Percentiles rank a stretch among this genome's conserved stretches.
phyloP scores from a whole-genome alignment of 805 yeast genomes.

The Saccharomycopsis malanga region DNA sequence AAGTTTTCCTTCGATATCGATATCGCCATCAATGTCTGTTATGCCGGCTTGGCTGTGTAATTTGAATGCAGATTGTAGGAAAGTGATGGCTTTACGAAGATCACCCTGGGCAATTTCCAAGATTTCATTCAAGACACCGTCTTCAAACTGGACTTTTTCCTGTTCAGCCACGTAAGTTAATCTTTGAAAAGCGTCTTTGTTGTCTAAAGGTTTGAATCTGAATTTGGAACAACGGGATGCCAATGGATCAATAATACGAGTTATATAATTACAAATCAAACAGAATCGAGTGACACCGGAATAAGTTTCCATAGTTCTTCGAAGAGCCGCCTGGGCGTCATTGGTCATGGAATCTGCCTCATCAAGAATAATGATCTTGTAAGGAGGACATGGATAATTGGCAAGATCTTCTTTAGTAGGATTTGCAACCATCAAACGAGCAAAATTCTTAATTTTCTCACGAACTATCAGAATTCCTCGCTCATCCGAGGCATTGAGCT shows the following conservation, averaged over 20 bases:
- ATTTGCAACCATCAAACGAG: slow-evolving; percentile 75
- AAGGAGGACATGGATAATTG: slow-evolving; percentile 93
- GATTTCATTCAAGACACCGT: slow-evolving; percentile 53
- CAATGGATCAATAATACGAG: slow-evolving; percentile 92
- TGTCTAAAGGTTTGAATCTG: slow-evolving; percentile 74
- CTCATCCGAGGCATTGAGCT: slow-evolving; percentile 85
- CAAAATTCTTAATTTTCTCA: slow-evolving; percentile 79
- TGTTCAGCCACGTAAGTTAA: slow-evolving; percentile 51
- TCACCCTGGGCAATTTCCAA: slow-evolving; percentile 81
- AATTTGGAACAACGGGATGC: slow-evolving; percentile 96
- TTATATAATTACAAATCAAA: slow-evolving; percentile 90
- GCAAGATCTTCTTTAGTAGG: slow-evolving; percentile 62
- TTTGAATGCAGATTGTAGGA: slow-evolving; percentile 76
- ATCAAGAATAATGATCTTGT: slow-evolving; percentile 84
- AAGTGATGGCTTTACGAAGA: slow-evolving; percentile 86
- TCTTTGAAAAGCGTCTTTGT: slow-evolving; percentile 61
- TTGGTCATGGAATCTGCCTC: slow-evolving; percentile 98
- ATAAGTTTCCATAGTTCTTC: slow-evolving; percentile 91
- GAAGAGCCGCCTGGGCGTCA: slow-evolving; percentile 91
- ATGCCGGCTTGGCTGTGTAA: slow-evolving; percentile 29
- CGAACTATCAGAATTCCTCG: slow-evolving; percentile 85
- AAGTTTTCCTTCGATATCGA: slow-evolving; percentile 26
- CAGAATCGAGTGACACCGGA: slow-evolving; percentile 90
- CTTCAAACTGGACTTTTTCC: slow-evolving; percentile 39
- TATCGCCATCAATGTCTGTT: slow-evolving; percentile 30